Percentiles rank a stretch among this genome's conserved stretches.
phyloP scores from a whole-genome alignment of 2,329 filamentous ascomycete species.

The Pseudopithomyces maydicus region DNA sequence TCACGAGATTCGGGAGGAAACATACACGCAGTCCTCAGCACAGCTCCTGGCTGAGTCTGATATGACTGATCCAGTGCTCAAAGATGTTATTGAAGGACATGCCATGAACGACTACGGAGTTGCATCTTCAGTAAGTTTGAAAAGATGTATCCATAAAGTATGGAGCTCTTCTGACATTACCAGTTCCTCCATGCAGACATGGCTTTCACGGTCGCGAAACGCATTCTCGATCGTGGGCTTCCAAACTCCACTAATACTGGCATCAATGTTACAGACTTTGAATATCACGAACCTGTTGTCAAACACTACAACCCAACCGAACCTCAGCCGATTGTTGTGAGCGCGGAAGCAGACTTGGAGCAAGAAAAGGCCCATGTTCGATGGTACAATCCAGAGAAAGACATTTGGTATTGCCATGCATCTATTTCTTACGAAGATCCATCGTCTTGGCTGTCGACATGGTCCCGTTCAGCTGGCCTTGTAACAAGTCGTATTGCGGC shows the following conservation, averaged over 20 bases:
- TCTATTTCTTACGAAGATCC: slow-evolving; percentile 66
- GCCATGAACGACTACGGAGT: slow-evolving; percentile 22
- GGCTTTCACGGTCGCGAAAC: slow-evolving; percentile 30
- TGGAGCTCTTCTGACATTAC: slow-evolving; percentile 42
- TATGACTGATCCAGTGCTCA: background rate
- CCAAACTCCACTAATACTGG: background rate
- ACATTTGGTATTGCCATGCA: slow-evolving; percentile 4
- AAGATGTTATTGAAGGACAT: slow-evolving; percentile 32
- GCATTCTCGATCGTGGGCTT: background rate
- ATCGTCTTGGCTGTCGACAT: slow-evolving; percentile 66
- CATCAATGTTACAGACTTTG: slow-evolving; percentile 5
- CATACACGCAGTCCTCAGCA: slow-evolving; percentile 18
- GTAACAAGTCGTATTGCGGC: slow-evolving; percentile 63
- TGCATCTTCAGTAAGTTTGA: slow-evolving; percentile 11
- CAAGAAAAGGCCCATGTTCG: background rate
- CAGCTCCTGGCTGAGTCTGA: slow-evolving; percentile 5
- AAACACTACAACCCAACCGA: background rate
- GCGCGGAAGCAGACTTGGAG: background rate
- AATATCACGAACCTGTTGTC: background rate
- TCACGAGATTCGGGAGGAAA: slow-evolving; percentile 35
- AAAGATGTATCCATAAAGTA: slow-evolving; percentile 52
- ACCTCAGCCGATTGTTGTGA: slow-evolving; percentile 1
- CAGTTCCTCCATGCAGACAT: slow-evolving; percentile 39
- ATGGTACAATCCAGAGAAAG: background rate
- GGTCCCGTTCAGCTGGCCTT: slow-evolving; percentile 67